Conservation (phyloP, 345 rosid genomes). For the Eucalyptus microcorys region DNA sequence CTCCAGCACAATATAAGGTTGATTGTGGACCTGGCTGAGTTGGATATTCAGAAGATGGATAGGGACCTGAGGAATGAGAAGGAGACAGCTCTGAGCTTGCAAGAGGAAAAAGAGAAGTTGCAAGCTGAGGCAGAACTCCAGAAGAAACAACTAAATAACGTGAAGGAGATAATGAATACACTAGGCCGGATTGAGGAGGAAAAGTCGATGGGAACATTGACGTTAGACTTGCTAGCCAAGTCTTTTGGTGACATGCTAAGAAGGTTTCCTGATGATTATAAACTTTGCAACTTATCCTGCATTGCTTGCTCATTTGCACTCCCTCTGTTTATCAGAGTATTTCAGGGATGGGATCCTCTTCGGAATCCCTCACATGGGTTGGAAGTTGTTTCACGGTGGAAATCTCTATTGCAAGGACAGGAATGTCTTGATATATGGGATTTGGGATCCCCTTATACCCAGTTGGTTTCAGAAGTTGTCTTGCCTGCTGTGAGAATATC, state of each 20-base stretch:
- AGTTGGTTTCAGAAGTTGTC: conserved; percentile 65
- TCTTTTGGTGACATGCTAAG: conserved; percentile 38
- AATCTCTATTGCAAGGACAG: conserved; percentile 52
- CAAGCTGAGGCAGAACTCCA: conserved; percentile 36
- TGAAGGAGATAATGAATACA: conserved; percentile 41
- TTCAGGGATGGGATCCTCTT: conserved; percentile 97
- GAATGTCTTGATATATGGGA: conserved; percentile 65
- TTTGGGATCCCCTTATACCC: conserved; percentile 50
- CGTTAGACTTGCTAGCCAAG: conserved; percentile 49
- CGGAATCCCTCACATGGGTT: conserved; percentile 50
- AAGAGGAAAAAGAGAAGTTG: conserved; percentile 70
- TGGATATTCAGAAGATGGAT: conserved; percentile 83
- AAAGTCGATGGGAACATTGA: conserved; percentile 39
- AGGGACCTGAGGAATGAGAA: conserved; percentile 73
- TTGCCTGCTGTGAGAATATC: conserved; percentile 81
- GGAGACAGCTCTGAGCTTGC: conserved; percentile 76
- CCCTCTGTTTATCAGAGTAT: conserved; percentile 71
- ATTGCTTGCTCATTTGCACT: conserved; percentile 69
- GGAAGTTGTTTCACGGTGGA: conserved; percentile 54
- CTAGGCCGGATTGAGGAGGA: conserved; percentile 43
- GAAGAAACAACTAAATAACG: conserved; percentile 42
- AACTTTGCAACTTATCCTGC: conserved; percentile 62
- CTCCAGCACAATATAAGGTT: conserved; percentile 74
- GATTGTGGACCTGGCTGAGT: conserved; percentile 71
- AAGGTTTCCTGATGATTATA: conserved; percentile 58